phyloP scores from a whole-genome alignment of 176 grass and related monocot genomes.

The Elaeis guineensis region DNA sequence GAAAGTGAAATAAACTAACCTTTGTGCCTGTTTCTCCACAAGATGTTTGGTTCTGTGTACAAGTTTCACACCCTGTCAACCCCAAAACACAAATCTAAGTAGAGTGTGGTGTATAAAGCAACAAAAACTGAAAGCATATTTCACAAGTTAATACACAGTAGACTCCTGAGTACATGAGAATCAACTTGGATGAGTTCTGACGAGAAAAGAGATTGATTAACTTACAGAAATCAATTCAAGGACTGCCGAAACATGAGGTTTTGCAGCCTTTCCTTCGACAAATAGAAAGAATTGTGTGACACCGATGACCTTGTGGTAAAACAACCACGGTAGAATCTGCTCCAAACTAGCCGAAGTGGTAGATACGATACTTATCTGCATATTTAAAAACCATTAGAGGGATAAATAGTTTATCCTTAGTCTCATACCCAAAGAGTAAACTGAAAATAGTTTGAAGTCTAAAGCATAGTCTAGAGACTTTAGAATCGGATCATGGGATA shows the following conservation, averaged over 20 bases:
- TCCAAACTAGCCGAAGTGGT: slow-evolving; percentile 85
- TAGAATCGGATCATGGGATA: too few species aligned
- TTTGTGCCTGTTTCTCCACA: slow-evolving; percentile 70
- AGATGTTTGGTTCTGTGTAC: slow-evolving; percentile 79
- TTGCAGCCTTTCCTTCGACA: slow-evolving; percentile 87
- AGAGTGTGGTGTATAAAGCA: too few species aligned
- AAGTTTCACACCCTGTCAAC: slow-evolving; percentile 69
- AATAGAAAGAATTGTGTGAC: slow-evolving; percentile 81
- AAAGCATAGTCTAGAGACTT: too few species aligned
- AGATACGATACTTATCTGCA: slow-evolving; percentile 72
- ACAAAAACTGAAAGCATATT: too few species aligned
- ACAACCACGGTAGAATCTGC: slow-evolving; percentile 94
- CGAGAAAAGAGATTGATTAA: neutral
- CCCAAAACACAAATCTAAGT: too few species aligned
- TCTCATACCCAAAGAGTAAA: too few species aligned
- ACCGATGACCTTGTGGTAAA: slow-evolving; percentile 86
- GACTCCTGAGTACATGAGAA: too few species aligned
- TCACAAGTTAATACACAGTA: too few species aligned
- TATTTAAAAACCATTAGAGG: too few species aligned
- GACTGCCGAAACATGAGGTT: slow-evolving; percentile 63
- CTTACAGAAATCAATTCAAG: slow-evolving; percentile 81
- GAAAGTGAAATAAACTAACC: slow-evolving; percentile 27
- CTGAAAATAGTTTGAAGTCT: too few species aligned
- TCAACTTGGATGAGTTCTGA: too few species aligned
- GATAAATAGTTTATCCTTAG: too few species aligned